Base-by-base conservation (phyloP, 495 filamentous ascomycete genomes). In the Trichoderma orchidacearum region DNA sequence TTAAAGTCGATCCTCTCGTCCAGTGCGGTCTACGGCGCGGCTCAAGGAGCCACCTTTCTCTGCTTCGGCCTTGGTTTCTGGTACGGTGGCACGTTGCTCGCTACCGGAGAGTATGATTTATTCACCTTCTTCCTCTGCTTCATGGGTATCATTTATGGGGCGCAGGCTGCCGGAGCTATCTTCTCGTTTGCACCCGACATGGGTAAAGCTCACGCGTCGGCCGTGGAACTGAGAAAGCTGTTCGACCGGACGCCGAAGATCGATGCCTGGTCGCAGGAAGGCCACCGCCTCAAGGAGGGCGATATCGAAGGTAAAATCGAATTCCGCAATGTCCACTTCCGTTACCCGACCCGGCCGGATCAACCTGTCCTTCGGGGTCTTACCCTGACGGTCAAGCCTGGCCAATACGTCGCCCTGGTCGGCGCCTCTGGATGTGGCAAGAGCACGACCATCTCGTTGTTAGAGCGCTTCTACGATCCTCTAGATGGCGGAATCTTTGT, bases 61-160 rank as follows among this genome's bases (percentile, higher is more conserved):
- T 87, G 85, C 60, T 81, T 88, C 54, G 90, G 87, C 3, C 82
- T 95, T 29, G 89, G 85, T 12, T 62, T 94, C 68, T 94, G 88
- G 88, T 94, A 93, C 62, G 91, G 91, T 52, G 90, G 90, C 30
- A 84, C 78, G 2, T 75, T 93, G 35, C 85, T 96, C 38, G 80
- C 78, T n/a, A 76, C 76, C 30, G 60, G 66, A 29, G 85, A 95
- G 66, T 89, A 87, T 60, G 63, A 71, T 56, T 78, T 88, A 64
- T 84, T 88, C 63, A 83, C 86, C 54, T 95, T 94, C 75, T 96
- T 95, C 68, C 72, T 95, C 58, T 87, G 85, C 59, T 95, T 90
- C 72, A 73, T 79, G 30, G 62, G 66, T 15, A 61, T 74, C 55
- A 70, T 72, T 48, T 70, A 68, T 36, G 66, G 70, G 18, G 65